A percentile compares a stretch with the other conserved stretches of the same genome.
phyloP scores from a whole-genome alignment of 2,329 filamentous ascomycete genomes.

The Beauveria scarabaeidicola region DNA sequence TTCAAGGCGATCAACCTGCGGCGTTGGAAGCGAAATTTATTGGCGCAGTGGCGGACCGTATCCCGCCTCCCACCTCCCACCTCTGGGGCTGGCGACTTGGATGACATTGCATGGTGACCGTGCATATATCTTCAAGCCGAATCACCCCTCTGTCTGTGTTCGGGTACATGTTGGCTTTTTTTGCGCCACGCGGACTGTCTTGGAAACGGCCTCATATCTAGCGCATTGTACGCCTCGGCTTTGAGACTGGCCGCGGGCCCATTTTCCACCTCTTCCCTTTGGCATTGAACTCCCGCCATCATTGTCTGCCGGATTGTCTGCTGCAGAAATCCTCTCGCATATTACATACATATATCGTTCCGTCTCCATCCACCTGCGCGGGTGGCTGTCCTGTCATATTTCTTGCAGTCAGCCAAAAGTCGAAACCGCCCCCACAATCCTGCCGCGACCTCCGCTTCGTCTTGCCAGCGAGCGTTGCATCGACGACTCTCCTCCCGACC shows the following conservation, averaged over 20 bases:
- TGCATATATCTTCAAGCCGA: background rate
- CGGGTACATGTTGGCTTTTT: background rate
- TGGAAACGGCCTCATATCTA: background rate
- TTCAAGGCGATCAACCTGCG: too few species aligned
- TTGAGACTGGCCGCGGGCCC: background rate
- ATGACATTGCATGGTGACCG: slow-evolving; percentile 4
- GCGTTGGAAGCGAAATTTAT: too few species aligned
- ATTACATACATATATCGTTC: background rate
- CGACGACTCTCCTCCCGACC: background rate
- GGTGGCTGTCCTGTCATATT: background rate
- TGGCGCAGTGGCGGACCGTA: too few species aligned
- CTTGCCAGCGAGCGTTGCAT: background rate
- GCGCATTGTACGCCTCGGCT: background rate
- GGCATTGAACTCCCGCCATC: background rate
- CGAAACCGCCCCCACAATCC: slow-evolving; percentile 9
- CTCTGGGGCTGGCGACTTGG: background rate
- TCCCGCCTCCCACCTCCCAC: background rate
- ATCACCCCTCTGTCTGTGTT: background rate
- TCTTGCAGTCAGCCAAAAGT: background rate
- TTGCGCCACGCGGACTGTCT: background rate
- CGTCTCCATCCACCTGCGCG: background rate
- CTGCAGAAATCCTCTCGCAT: background rate
- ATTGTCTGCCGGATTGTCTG: background rate
- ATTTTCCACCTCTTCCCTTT: background rate
- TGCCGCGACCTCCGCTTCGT: slow-evolving; percentile 1